Evolutionary conservation across 371 early-diverging fungal species (phyloP).

Genomic region (Nematocida displodere): DNA sequence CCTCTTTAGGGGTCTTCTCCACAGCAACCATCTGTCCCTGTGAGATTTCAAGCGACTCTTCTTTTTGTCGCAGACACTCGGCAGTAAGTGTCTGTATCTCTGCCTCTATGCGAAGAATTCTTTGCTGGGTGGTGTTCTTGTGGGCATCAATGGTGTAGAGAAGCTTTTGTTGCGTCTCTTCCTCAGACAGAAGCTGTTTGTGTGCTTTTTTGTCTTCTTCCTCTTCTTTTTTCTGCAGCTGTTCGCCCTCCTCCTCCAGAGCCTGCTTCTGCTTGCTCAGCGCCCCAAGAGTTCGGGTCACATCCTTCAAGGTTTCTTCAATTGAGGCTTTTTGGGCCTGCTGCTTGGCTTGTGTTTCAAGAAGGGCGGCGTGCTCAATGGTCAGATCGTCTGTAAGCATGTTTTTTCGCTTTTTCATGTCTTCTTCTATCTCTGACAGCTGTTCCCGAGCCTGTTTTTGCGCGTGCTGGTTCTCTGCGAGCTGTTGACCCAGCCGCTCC

Average conservation of each 20-base stretch:
- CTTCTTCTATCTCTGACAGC: not conserved
- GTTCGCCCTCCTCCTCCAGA: not conserved
- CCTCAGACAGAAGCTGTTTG: not conserved
- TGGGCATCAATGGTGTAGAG: not conserved
- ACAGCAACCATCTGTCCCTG: not conserved
- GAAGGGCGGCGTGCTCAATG: not conserved
- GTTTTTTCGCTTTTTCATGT: not conserved
- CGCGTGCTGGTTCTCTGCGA: not conserved
- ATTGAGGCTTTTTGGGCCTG: not conserved
- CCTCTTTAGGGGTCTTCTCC: not conserved
- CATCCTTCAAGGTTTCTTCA: constrained; percentile 5
- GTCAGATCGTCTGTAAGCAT: not conserved
- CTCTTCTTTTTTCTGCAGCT: not conserved
- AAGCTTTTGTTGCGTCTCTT: not conserved
- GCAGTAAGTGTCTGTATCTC: not conserved
- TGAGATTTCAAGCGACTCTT: not conserved
- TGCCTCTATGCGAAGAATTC: constrained; percentile 1
- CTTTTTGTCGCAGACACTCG: not conserved
- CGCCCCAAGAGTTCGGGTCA: not conserved
- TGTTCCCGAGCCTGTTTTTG: not conserved
- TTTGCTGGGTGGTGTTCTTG: not conserved
- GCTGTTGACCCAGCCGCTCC: not conserved
- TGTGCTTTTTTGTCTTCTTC: not conserved
- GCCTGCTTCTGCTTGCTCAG: not conserved
- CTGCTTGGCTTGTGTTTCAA: not conserved